Percentiles rank a stretch among this genome's conserved stretches.
Conservation (phyloP, 768 basidiomycete species). For the Lentinula boryana region DNA sequence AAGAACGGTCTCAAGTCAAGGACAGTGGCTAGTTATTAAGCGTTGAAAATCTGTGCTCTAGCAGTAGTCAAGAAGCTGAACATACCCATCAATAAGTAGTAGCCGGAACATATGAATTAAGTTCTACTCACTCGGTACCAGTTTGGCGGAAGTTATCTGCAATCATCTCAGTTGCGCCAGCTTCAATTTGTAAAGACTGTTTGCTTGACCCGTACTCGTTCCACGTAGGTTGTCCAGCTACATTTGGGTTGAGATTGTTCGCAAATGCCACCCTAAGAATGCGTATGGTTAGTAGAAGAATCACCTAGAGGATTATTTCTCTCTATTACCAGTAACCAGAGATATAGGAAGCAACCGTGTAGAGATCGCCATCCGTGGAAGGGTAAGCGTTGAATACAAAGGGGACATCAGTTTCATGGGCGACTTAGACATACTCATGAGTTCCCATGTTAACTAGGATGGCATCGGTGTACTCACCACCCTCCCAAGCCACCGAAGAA, state of each 20-base stretch:
- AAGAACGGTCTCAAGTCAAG: not conserved
- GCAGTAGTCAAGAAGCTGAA: not conserved
- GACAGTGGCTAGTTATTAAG: not conserved
- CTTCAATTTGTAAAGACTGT: not conserved
- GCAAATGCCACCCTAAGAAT: slow-evolving; percentile 24
- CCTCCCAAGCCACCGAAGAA: not conserved
- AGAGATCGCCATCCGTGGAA: not conserved
- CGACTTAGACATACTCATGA: not conserved
- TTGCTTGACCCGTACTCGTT: not conserved
- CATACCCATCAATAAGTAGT: not conserved
- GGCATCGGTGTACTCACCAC: not conserved
- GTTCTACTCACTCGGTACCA: not conserved
- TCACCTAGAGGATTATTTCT: too few species aligned
- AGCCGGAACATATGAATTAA: not conserved
- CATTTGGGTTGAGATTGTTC: slow-evolving; percentile 19
- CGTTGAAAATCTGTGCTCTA: not conserved
- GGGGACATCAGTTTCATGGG: not conserved
- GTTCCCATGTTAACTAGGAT: not conserved
- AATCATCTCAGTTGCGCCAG: slow-evolving; percentile 1
- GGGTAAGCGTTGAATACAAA: not conserved
- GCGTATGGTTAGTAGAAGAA: not conserved
- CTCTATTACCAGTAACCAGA: not conserved
- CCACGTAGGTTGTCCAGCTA: slow-evolving; percentile 5
- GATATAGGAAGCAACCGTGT: not conserved
- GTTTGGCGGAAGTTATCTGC: not conserved